Percentiles rank a stretch among this genome's conserved stretches.
Conservation (phyloP, 1,284 basidiomycete species). For the Malassezia sp. region DNA sequence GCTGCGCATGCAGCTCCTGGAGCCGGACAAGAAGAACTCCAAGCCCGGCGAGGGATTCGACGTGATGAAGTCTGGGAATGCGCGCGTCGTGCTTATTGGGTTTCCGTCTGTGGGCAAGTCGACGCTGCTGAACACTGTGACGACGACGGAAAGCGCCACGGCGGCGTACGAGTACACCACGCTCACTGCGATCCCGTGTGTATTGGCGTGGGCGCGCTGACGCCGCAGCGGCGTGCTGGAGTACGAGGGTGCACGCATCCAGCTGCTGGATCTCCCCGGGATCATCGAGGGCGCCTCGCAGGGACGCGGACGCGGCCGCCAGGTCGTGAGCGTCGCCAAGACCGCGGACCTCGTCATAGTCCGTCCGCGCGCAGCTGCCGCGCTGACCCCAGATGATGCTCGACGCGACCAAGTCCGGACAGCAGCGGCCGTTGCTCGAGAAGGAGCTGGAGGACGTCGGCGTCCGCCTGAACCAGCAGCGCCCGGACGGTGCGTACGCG, state of each 20-base stretch:
- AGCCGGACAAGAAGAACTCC: slow-evolving; percentile 33
- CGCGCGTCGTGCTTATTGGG: slow-evolving; percentile 69
- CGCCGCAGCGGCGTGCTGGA: too few species aligned
- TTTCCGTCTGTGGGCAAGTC: slow-evolving; percentile 72
- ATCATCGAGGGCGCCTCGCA: slow-evolving; percentile 79
- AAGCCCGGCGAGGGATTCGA: slow-evolving; percentile 41
- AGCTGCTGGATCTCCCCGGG: slow-evolving; percentile 73
- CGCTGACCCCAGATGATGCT: slow-evolving; percentile 56
- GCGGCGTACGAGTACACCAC: slow-evolving; percentile 96
- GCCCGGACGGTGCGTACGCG: too few species aligned
- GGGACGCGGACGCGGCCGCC: slow-evolving; percentile 82
- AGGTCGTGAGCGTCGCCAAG: slow-evolving; percentile 71
- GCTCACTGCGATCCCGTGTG: slow-evolving; percentile 53
- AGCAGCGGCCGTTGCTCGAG: slow-evolving; percentile 77
- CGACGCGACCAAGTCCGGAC: slow-evolving; percentile 92
- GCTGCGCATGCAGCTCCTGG: slow-evolving; percentile 38
- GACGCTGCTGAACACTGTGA: slow-evolving; percentile 79
- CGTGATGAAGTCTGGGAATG: slow-evolving; percentile 40
- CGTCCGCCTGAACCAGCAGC: slow-evolving; percentile 77
- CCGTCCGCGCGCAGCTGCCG: too few species aligned
- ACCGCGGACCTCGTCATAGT: slow-evolving; percentile 76
- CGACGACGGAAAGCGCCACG: slow-evolving; percentile 73
- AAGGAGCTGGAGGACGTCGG: slow-evolving; percentile 91
- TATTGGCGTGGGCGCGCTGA: too few species aligned
- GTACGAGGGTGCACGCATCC: slow-evolving; percentile 50